Evolutionary conservation across 768 basidiomycete species (phyloP).

Genomic region (Boletus tylopilopsis): DNA sequence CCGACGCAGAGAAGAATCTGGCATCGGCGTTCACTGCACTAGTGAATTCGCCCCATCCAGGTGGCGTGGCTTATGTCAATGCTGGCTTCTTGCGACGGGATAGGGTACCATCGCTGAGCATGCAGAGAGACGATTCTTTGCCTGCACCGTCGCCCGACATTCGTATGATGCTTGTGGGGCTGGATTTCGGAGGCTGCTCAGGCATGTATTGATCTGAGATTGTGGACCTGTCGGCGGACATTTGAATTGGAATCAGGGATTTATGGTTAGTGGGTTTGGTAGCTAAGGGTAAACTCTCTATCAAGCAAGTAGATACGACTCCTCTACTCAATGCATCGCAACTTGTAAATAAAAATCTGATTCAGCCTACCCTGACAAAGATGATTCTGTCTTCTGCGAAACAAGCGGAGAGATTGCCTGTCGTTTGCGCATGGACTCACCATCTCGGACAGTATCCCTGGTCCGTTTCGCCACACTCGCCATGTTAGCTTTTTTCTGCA

Average conservation of each 20-base stretch:
- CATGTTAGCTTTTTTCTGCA: too few relatives aligned
- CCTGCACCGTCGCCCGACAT: constrained; percentile 60
- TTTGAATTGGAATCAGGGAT: constrained; percentile 55
- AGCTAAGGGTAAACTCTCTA: too few relatives aligned
- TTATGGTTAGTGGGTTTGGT: constrained; percentile 83
- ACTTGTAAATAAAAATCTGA: too few relatives aligned
- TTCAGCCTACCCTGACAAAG: too few relatives aligned
- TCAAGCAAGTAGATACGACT: too few relatives aligned
- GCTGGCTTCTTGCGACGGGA: constrained; percentile 22
- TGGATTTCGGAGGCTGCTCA: constrained; percentile 74
- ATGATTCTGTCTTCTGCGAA: too few relatives aligned
- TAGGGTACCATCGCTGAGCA: constrained; percentile 32
- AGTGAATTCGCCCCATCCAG: constrained; percentile 62
- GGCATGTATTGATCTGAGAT: constrained; percentile 50
- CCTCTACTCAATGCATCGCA: too few relatives aligned
- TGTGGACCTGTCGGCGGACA: constrained; percentile 40
- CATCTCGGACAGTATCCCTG: too few relatives aligned
- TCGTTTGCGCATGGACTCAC: too few relatives aligned
- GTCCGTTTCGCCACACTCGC: too few relatives aligned
- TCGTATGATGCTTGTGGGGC: constrained; percentile 64
- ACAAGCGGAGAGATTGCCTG: too few relatives aligned
- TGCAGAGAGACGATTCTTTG: constrained; percentile 32
- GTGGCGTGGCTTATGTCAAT: constrained; percentile 25
- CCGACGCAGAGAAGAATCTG: constrained; percentile 58
- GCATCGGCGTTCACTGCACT: constrained; percentile 77